phyloP scores from a whole-genome alignment of 441 rosid genomes.

The Gossypium schwendimanii region DNA sequence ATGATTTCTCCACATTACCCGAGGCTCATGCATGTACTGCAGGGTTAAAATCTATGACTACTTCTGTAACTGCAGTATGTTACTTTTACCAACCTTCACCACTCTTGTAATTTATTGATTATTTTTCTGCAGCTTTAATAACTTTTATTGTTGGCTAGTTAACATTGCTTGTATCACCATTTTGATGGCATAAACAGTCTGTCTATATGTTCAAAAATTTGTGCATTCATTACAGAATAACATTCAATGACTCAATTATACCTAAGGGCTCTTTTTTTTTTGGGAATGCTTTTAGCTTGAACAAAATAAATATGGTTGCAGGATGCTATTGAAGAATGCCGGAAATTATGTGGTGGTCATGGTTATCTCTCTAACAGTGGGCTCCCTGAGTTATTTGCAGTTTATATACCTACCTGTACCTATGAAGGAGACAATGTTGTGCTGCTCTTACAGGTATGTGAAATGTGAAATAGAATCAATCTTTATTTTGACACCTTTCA shows the following conservation, averaged over 20 bases:
- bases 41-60: slow-evolving; percentile 91
- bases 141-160: not conserved
- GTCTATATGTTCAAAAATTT: not conserved
- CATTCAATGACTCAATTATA: not conserved
- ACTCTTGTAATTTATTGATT: not conserved
- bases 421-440: slow-evolving; percentile 96
- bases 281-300: slow-evolving; percentile 5
- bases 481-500: not conserved
- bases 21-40: slow-evolving; percentile 99
- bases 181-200: not conserved
- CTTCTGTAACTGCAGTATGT: slow-evolving; percentile 83
- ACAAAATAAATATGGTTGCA: slow-evolving; percentile 27
- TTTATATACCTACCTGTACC: slow-evolving; percentile 86
- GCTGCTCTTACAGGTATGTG: slow-evolving; percentile 69
- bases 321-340: slow-evolving; percentile 97
- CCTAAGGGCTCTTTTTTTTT: not conserved
- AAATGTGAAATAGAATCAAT: slow-evolving; percentile 1
- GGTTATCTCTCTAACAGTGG: slow-evolving; percentile 91
- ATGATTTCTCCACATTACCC: slow-evolving; percentile 84
- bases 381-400: slow-evolving; percentile 92
- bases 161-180: not conserved
- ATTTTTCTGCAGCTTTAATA: not conserved
- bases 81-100: slow-evolving; percentile 11
- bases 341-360: slow-evolving; percentile 96
- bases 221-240: not conserved